Conservation (phyloP, 306 rosid genomes). For the Castanospermum australe region DNA sequence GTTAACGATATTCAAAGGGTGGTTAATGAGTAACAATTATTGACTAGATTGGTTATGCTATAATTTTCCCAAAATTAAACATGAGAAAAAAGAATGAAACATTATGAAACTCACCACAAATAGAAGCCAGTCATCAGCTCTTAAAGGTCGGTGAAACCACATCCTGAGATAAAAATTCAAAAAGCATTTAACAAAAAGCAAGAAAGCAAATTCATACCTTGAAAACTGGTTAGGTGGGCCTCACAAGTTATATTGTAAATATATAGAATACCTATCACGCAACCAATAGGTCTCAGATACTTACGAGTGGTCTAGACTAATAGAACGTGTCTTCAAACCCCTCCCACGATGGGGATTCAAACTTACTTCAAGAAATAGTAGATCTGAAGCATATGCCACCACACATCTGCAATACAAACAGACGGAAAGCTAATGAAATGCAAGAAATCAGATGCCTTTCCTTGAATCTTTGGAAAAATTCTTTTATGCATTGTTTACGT, state of each 20-base stretch:
- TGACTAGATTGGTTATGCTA: neutral
- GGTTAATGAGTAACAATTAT: neutral
- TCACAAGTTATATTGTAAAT: neutral
- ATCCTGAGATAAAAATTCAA: conserved; percentile 47
- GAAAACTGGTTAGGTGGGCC: neutral
- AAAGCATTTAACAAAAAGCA: neutral
- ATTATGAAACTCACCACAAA: conserved; percentile 58
- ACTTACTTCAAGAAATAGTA: conserved; percentile 70
- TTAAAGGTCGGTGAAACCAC: conserved; percentile 88
- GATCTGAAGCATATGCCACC: conserved; percentile 90
- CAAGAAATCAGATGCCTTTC: neutral
- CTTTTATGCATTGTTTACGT: neutral
- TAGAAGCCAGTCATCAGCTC: conserved; percentile 92
- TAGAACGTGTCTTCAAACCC: conserved; percentile 63
- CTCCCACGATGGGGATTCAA: conserved; percentile 84
- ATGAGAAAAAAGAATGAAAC: conserved; percentile 4
- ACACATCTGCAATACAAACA: conserved; percentile 63
- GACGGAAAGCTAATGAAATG: neutral
- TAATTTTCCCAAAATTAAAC: neutral
- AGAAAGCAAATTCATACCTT: neutral
- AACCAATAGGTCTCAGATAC: conserved; percentile 32
- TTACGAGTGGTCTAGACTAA: conserved; percentile 95
- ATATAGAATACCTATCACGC: neutral
- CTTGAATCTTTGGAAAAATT: neutral
- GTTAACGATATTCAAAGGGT: too few species aligned